Evolutionary conservation across 768 basidiomycete species (phyloP).

Genomic region (Rhodotorula graminis): DNA sequence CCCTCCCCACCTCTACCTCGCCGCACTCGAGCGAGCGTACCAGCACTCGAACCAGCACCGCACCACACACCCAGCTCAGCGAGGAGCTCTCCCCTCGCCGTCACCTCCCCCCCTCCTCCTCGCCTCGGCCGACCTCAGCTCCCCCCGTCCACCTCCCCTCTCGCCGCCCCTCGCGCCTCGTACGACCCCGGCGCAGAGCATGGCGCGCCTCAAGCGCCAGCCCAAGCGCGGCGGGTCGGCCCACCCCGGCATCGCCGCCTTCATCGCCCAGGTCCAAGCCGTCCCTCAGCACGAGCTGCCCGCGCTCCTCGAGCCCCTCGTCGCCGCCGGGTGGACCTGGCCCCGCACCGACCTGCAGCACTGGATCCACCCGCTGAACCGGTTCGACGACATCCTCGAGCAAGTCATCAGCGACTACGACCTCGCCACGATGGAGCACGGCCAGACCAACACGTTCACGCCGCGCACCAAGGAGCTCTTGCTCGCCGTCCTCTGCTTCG

Average conservation of each 20-base stretch:
- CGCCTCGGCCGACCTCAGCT: too few relatives aligned
- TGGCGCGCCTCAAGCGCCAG: conserved; percentile 34
- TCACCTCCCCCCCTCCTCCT: not conserved
- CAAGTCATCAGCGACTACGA: conserved; percentile 76
- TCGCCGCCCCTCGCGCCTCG: not conserved
- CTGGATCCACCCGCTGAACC: conserved; percentile 94
- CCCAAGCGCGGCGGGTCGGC: conserved; percentile 34
- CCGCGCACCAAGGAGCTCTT: conserved; percentile 67
- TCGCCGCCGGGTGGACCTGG: conserved; percentile 66
- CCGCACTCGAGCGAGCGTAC: too few relatives aligned
- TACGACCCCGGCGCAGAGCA: not conserved
- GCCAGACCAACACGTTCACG: conserved; percentile 74
- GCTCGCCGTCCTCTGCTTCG: conserved; percentile 78
- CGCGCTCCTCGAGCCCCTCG: conserved; percentile 60
- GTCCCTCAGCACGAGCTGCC: conserved; percentile 69
- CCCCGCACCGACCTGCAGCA: conserved; percentile 92
- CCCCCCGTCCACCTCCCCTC: not conserved
- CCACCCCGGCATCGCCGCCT: conserved; percentile 56
- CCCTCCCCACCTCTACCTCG: too few relatives aligned
- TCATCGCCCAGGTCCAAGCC: conserved; percentile 65
- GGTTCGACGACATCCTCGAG: conserved; percentile 84
- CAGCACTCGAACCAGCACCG: too few relatives aligned
- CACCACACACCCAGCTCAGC: too few relatives aligned
- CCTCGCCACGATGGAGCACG: conserved; percentile 58
- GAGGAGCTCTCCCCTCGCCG: not conserved